Base-by-base conservation (phyloP, 139 green algal species). In the Trebouxia sp. region DNA sequence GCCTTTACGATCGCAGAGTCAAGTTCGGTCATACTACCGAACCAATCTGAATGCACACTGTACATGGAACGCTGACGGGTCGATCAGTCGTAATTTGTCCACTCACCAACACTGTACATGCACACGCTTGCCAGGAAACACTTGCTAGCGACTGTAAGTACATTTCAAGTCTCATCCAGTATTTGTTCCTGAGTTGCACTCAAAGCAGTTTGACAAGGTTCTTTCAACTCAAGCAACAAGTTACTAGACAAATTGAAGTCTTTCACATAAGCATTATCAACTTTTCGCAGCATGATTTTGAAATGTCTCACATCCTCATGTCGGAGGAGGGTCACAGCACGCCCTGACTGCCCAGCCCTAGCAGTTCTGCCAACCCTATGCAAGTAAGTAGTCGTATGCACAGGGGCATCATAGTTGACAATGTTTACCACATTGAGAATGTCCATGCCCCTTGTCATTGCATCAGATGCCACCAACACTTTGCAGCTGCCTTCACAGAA, bases 391-490 rank as follows among this genome's bases (percentile, higher is more conserved):
- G 98, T 98, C 7, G 90, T 85, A 76, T 98, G 96, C 39, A 92
- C 84, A 9, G 96, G 96, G 0, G 89, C 86, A 67, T 98, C 94
- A 76, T 98, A 98, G 82, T 96, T 98, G 15, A 98, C 76, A 20
- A 98, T 92, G 0, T 75, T 80, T 5, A 24, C 79, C 12, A 83
- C 37, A n/a, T 20, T 55, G 26, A 67, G 53, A 78, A 98, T 83
- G 78, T 98, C 95, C 88, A 98, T 97, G 56, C 95, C 95, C 0
- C 95, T 86, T 6, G 95, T 94, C 90, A 97, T 93, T 35, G 89
- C 93, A 76, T 98, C 95, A 0, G 92, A 97, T 7, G 90, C 90
- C 12, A 98, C 93, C 48, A 98, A 83, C 69, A 98, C 83, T 41
- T 81, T 82, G 20, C 78, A 83, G 6, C 1, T 10, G 48, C 84